Percentiles rank a stretch among this genome's conserved stretches.
These are phyloP conservation scores for Kodamaea neixiangensis DNA, from an alignment of 805 yeast species.

Conservation along the genomic window DNA sequence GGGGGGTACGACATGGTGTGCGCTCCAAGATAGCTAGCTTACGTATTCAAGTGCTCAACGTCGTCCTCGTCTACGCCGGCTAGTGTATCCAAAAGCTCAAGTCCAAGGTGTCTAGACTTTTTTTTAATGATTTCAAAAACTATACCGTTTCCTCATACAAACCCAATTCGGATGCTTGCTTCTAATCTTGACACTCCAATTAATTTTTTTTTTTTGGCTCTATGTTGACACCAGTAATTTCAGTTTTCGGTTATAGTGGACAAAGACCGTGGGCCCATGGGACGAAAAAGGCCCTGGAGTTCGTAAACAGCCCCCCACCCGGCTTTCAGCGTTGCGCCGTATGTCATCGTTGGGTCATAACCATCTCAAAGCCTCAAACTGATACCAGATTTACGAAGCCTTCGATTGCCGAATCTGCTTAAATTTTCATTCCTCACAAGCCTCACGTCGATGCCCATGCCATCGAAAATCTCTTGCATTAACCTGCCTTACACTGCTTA, in stretches of 20 bases:
- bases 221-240: slow-evolving; percentile 1
- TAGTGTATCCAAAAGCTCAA: background rate
- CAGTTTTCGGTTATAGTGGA: slow-evolving; percentile 2
- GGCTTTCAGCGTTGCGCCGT: background rate
- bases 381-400: background rate
- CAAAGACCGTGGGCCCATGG: background rate
- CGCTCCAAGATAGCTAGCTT: background rate
- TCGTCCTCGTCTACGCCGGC: background rate
- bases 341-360: background rate
- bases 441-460: background rate
- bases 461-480: background rate
- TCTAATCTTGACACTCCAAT: background rate
- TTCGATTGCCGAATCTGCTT: background rate
- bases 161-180: background rate
- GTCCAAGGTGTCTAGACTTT: background rate
- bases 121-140: background rate
- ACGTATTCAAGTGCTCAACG: background rate
- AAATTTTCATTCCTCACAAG: background rate
- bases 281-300: background rate
- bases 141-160: background rate
- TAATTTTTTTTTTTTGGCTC: background rate
- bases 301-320: background rate
- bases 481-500: background rate
- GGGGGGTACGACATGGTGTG: slow-evolving; percentile 9
- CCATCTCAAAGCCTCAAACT: background rate